phyloP scores from a whole-genome alignment of 1,139 yeast genomes.

The Diutina siamensis region DNA sequence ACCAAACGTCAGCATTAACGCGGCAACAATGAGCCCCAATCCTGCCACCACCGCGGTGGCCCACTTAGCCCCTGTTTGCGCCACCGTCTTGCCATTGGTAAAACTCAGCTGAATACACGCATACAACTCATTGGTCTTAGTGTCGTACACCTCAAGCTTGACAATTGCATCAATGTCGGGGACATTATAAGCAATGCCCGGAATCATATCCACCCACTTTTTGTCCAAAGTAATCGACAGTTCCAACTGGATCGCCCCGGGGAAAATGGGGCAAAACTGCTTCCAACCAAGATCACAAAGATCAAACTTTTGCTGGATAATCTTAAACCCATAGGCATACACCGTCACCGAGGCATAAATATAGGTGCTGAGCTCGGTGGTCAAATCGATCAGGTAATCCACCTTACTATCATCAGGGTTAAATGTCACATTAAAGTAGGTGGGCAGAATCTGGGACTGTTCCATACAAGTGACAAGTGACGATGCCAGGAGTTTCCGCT shows the following conservation, averaged over 20 bases:
- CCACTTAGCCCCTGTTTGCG: constrained; percentile 74
- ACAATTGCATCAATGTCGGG: constrained; percentile 74
- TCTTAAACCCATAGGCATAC: constrained; percentile 64
- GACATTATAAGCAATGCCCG: constrained; percentile 61
- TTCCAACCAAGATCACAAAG: constrained; percentile 58
- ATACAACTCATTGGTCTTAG: constrained; percentile 27
- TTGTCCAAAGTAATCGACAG: constrained; percentile 46
- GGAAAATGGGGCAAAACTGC: constrained; percentile 69
- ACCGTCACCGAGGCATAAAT: constrained; percentile 51
- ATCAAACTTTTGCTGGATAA: constrained; percentile 42
- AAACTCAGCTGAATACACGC: constrained; percentile 65
- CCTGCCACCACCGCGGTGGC: constrained; percentile 77
- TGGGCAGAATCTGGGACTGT: constrained; percentile 77
- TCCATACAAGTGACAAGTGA: constrained; percentile 94
- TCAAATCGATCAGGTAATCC: constrained; percentile 48
- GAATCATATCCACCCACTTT: constrained; percentile 38
- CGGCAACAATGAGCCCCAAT: constrained; percentile 59
- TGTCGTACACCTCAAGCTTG: constrained; percentile 34
- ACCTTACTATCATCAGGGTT: constrained; percentile 54
- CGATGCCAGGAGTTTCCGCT: constrained; percentile 32
- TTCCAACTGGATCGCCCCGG: constrained; percentile 59
- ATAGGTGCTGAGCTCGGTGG: constrained; percentile 47
- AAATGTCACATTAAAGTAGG: constrained; percentile 61
- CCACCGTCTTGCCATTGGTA: constrained; percentile 62
- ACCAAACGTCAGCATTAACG: constrained; percentile 59